Evolutionary conservation across 2,329 filamentous ascomycete species (phyloP), one percentile per base, ranked within the genome.

Genomic region (Lachnellula arida): DNA sequence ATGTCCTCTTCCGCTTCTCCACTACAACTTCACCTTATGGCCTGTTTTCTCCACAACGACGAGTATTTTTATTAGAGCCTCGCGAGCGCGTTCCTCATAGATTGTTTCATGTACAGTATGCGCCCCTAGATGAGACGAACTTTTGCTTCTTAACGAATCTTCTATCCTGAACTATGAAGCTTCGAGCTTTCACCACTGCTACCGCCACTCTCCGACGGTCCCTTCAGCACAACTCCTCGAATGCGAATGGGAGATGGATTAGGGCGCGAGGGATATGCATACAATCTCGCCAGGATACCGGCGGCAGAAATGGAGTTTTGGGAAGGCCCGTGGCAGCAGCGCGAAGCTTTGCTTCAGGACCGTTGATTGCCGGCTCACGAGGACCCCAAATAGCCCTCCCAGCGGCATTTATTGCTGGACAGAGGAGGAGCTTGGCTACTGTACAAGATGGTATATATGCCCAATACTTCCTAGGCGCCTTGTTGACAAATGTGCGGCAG

Each of bases 341-440:
- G 48, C 50, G 34, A 34, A 48, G 23, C 17, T 47, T 28, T 34
- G 42, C 17, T 28, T 46, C 5, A 22, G 22, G 6, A 34, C 37
- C 7, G 2, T 17, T 15, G n/a, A 25, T n/a, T 40, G 12, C n/a
- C 3, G 11, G 23, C 19, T 32, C 12, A 12, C 51, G 22, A 32
- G 54, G 47, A 50, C 14, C 49, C n/a, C 28, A 35, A 6, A 49
- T 57, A 39, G 54, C 54, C n/a, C 43, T 64, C n/a, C 65, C 66
- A 22, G 63, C 66, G n/a, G 40, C 48, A 19, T 63, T 65, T 49
- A 48, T 67, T 49, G 66, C 65, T 15, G 66, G 65, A 19, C 68
- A 67, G 53, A 65, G 65, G 54, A 60, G 67, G 55, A 32, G 54
- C 42, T 58, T 67, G 40, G 63, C 65, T 23, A 68, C 63, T 28